Conservation (phyloP, 495 filamentous ascomycete species). For the Rhizodiscina lignyota region DNA sequence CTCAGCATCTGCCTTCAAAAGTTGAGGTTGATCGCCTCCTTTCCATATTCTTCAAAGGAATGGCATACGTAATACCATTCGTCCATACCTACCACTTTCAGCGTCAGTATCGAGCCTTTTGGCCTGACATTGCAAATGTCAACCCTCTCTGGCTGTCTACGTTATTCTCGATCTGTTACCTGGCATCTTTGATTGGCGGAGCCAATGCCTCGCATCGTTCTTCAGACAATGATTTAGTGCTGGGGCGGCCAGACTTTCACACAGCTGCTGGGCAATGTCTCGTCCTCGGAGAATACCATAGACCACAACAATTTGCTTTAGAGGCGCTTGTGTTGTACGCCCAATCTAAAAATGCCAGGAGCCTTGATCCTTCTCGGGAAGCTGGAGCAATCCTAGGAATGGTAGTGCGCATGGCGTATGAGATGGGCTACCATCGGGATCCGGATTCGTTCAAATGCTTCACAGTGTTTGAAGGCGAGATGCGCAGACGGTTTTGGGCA, state of each 20-base stretch:
- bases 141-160: slow-evolving; percentile 2
- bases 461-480: slow-evolving; percentile 35
- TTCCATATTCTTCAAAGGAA: no score
- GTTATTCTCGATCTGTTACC: slow-evolving; percentile 2
- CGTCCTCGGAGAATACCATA: slow-evolving; percentile 75
- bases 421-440: slow-evolving; percentile 39
- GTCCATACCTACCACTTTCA: no score
- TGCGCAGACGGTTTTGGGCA: slow-evolving; percentile 39
- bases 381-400: slow-evolving; percentile 7
- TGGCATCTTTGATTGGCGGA: slow-evolving; percentile 29
- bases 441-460: slow-evolving; percentile 34
- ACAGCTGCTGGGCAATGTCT: slow-evolving; percentile 87
- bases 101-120: no score
- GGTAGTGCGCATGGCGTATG: slow-evolving; percentile 27
- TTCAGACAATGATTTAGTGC: slow-evolving; percentile 40
- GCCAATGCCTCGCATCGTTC: not conserved
- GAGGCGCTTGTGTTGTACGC: slow-evolving; percentile 19
- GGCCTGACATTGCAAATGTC: no score
- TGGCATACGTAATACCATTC: no score
- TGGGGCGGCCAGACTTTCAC: slow-evolving; percentile 62
- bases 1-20: no score
- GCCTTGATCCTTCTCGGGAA: slow-evolving; percentile 40
- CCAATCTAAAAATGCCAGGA: slow-evolving; percentile 26
- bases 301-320: slow-evolving; percentile 59
- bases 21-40: no score